These are phyloP conservation scores for Hypomontagnella submonticulosa DNA, from an alignment of 495 filamentous ascomycete species.

Conservation along the genomic window DNA sequence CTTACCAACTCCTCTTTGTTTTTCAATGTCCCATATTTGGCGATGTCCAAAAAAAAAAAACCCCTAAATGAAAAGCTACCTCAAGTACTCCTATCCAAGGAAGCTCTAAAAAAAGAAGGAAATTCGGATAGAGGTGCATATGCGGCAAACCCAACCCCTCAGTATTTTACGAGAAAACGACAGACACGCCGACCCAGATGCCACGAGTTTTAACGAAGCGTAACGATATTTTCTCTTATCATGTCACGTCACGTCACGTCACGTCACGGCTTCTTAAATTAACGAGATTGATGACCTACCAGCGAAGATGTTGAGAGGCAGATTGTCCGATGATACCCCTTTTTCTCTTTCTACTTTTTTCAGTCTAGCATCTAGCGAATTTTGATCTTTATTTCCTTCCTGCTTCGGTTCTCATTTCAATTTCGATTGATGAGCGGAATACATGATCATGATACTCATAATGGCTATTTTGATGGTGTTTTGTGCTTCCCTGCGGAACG, in stretches of 20 bases:
- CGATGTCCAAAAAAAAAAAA: not conserved
- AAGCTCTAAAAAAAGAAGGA: too few species aligned
- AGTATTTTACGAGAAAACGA: slow-evolving; percentile 20
- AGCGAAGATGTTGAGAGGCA: slow-evolving; percentile 19
- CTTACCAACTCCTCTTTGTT: slow-evolving; percentile 3
- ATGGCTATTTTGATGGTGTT: not conserved
- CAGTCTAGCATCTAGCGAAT: slow-evolving; percentile 32
- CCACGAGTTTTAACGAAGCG: slow-evolving; percentile 19
- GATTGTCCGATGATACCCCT: slow-evolving; percentile 41
- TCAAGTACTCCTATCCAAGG: not conserved
- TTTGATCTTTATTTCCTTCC: slow-evolving; percentile 19
- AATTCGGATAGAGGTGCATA: not conserved
- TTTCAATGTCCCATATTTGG: slow-evolving; percentile 12
- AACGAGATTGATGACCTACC: slow-evolving; percentile 28
- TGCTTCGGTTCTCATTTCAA: not conserved
- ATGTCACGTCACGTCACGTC: slow-evolving; percentile 1
- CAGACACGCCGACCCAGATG: not conserved
- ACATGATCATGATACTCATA: slow-evolving; percentile 1
- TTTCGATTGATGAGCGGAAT: not conserved
- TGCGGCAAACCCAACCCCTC: not conserved
- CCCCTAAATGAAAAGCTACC: not conserved
- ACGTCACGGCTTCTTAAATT: not conserved
- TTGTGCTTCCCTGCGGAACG: not conserved
- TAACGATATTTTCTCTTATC: slow-evolving; percentile 23
- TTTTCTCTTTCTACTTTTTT: slow-evolving; percentile 1